Conservation (phyloP, 2,329 filamentous ascomycete genomes). For the Sarocladium oryzae region DNA sequence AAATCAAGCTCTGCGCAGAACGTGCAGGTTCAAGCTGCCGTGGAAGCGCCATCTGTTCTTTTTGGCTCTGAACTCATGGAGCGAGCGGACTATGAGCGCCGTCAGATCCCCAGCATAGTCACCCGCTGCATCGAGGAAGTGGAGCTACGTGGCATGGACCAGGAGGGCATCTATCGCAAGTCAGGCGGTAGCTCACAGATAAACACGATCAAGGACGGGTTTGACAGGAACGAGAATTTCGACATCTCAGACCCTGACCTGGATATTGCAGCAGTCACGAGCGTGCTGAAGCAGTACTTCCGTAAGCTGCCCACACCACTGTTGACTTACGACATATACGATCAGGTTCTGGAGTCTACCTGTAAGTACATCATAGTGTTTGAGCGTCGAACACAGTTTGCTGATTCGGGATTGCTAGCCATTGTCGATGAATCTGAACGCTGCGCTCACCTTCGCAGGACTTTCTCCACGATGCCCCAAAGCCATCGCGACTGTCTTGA, state of each 20-base stretch:
- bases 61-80: slow-evolving; percentile 88
- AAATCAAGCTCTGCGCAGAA: slow-evolving; percentile 44
- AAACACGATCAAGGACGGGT: slow-evolving; percentile 83
- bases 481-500: slow-evolving; percentile 86
- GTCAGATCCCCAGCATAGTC: slow-evolving; percentile 83
- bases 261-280: slow-evolving; percentile 94
- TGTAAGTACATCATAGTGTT: slow-evolving; percentile 41
- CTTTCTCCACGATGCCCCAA: slow-evolving; percentile 71
- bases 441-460: slow-evolving; percentile 63
- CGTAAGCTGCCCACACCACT: slow-evolving; percentile 83
- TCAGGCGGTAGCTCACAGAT: slow-evolving; percentile 89
- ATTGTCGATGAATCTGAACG: slow-evolving; percentile 61
- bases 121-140: slow-evolving; percentile 95
- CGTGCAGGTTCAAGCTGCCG: slow-evolving; percentile 32
- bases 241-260: slow-evolving; percentile 91
- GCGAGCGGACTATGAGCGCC: slow-evolving; percentile 80
- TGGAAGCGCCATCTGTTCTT: slow-evolving; percentile 52
- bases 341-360: slow-evolving; percentile 75
- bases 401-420: slow-evolving; percentile 36
- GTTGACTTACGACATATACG: slow-evolving; percentile 89
- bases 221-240: slow-evolving; percentile 77
- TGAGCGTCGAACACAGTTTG: neutral
- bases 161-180: slow-evolving; percentile 97
- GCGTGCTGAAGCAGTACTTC: slow-evolving; percentile 96
- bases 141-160: slow-evolving; percentile 90